Evolutionary conservation across 305 asterid species (phyloP).

Genomic region (Striga hermonthica): DNA sequence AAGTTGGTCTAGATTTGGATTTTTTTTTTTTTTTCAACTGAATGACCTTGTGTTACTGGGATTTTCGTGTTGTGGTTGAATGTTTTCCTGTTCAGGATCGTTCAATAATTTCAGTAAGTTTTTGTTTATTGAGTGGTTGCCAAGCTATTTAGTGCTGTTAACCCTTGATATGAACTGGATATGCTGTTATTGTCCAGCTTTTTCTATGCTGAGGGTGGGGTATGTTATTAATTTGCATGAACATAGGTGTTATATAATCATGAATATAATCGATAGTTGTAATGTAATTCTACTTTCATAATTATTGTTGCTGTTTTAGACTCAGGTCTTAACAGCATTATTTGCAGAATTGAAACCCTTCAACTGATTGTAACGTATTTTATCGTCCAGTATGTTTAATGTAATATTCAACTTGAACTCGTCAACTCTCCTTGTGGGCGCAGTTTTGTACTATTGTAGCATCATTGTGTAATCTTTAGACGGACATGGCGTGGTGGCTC

Average conservation of each 20-base stretch:
- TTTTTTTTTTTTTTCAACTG: slow-evolving; percentile 21
- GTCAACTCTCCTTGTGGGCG: background rate
- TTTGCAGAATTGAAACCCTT: background rate
- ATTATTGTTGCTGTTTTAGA: background rate
- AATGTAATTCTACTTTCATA: no score
- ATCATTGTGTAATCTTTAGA: slow-evolving; percentile 14
- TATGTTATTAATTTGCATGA: slow-evolving; percentile 15
- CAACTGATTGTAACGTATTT: background rate
- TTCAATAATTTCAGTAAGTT: background rate
- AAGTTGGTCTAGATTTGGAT: slow-evolving; percentile 32
- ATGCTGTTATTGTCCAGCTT: slow-evolving; percentile 17
- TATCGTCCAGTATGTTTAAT: background rate
- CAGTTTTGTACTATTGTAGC: slow-evolving; percentile 19
- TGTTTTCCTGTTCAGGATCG: slow-evolving; percentile 5
- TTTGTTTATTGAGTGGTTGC: background rate
- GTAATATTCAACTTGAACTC: slow-evolving; percentile 16
- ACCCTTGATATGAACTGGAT: slow-evolving; percentile 21
- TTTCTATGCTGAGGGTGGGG: slow-evolving; percentile 3
- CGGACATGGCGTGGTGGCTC: slow-evolving; percentile 7
- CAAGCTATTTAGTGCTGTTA: background rate
- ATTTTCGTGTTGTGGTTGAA: background rate
- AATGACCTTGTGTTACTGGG: slow-evolving; percentile 5
- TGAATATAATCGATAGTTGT: background rate
- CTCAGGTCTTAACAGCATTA: background rate
- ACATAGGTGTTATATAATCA: slow-evolving; percentile 12